A percentile compares a stretch with the other conserved stretches of the same genome.
phyloP scores from a whole-genome alignment of 2,329 filamentous ascomycete species.

The Pseudogymnoascus sp. region DNA sequence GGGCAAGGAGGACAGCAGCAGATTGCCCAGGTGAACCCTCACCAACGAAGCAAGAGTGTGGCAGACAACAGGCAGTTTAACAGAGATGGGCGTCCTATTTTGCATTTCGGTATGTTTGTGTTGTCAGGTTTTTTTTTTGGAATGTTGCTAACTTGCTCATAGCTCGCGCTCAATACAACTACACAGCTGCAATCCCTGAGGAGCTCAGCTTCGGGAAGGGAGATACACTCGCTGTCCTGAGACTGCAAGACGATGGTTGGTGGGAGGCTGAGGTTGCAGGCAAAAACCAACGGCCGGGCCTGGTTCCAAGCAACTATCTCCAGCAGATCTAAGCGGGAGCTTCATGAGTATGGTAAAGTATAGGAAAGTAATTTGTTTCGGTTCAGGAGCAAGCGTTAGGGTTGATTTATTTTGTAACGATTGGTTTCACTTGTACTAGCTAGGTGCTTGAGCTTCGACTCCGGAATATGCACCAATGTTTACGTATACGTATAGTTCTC shows the following conservation, averaged over 20 bases:
- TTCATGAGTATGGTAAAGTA: background rate
- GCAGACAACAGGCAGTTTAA: slow-evolving; percentile 79
- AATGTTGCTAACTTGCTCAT: slow-evolving; percentile 23
- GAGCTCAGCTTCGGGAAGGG: slow-evolving; percentile 90
- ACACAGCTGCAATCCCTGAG: slow-evolving; percentile 89
- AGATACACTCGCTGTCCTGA: slow-evolving; percentile 79
- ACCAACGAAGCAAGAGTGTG: slow-evolving; percentile 71
- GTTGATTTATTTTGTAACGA: background rate
- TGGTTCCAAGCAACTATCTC: slow-evolving; percentile 66
- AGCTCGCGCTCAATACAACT: slow-evolving; percentile 94
- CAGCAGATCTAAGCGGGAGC: background rate
- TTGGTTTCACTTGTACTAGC: background rate
- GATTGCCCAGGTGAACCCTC: slow-evolving; percentile 5
- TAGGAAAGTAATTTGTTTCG: slow-evolving; percentile 6
- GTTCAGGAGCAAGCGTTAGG: slow-evolving; percentile 1
- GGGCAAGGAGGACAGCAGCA: slow-evolving; percentile 30
- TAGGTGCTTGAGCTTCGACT: slow-evolving; percentile 9
- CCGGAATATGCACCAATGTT: slow-evolving; percentile 9
- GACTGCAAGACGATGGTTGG: slow-evolving; percentile 96
- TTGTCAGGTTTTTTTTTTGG: background rate
- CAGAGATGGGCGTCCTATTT: slow-evolving; percentile 75
- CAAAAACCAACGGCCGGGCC: slow-evolving; percentile 51
- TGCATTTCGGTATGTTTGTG: slow-evolving; percentile 80
- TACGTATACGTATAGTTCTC: slow-evolving; percentile 4
- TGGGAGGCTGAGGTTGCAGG: slow-evolving; percentile 95